Evolutionary conservation across 2,329 filamentous ascomycete species (phyloP), one percentile per base, ranked within the genome.

Genomic region (Scytalidium lignicola): DNA sequence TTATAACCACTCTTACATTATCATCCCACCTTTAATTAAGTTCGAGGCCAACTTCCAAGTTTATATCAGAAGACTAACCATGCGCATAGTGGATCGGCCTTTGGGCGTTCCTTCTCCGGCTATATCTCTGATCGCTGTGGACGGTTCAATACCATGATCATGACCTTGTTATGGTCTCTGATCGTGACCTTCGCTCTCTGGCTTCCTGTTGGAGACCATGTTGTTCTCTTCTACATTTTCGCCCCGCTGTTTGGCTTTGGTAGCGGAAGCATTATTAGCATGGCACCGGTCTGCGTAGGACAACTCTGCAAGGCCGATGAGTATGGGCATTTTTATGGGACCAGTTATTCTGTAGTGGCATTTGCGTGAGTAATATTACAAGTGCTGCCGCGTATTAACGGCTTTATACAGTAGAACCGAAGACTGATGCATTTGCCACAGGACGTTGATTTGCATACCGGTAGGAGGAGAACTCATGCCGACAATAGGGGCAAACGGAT

Each of bases 251-350:
- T 62, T 28, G 62, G 62, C 1, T 62, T 63, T 39, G 61, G 61
- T 2, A 55, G 52, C 28, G 62, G 61, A 9, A 59, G 60, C 26
- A 58, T 62, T 37, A 60, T 64, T 18, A 57, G 52, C 37, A 58
- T 62, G 54, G 58, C 59, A 2, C 61, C 62, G 0, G 59, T 63
- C 0, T 64, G 61, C 46, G 46, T 64, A 3, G 60, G 60, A 0
- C 56, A 61, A 32, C 49, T 64, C 5, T 64, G 62, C 47, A 56
- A 57, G 13, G 58, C 58, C 2, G 56, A 58, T 49, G 48, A 62
- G 44, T 64, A 62, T 53, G 62, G 58, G 1, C 54, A 58, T 17
- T 63, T 50, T 28, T 63, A 60, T 51, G 62, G 61, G 2, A 63
- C 60, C 17, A 53, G 48, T 12, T 62, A 63, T 46, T 51, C 49